These are phyloP conservation scores for Euphorbia tirucalli DNA, from an alignment of 345 rosid genomes.

Conservation along the genomic window DNA sequence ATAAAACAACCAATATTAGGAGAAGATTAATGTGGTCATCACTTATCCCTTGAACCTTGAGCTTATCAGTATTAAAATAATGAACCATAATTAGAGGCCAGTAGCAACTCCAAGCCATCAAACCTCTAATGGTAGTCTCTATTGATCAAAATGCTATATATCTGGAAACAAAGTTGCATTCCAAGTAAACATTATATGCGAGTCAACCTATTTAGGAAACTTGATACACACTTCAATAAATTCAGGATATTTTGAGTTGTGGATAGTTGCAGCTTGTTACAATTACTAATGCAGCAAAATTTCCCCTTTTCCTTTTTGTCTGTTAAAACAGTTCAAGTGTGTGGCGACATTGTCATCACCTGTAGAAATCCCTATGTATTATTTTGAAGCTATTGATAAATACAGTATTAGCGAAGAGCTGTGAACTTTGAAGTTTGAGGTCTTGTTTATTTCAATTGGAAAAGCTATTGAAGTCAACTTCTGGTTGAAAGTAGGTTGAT, in stretches of 20 bases:
- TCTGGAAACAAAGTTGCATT: background rate
- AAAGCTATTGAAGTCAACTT: slow-evolving; percentile 2
- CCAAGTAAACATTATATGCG: background rate
- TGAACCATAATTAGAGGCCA: no score
- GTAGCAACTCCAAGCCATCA: background rate
- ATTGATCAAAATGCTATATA: background rate
- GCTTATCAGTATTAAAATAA: no score
- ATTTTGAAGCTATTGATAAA: slow-evolving; percentile 8
- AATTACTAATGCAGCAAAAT: background rate
- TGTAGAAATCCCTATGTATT: slow-evolving; percentile 4
- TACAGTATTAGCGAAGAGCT: background rate
- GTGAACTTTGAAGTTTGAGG: background rate
- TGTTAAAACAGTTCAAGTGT: slow-evolving; percentile 7
- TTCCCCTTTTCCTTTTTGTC: background rate
- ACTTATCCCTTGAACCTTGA: no score
- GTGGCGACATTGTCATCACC: slow-evolving; percentile 20
- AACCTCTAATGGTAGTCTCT: background rate
- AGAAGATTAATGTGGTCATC: no score
- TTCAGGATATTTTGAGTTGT: no score
- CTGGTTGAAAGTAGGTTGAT: no score
- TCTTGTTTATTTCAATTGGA: background rate
- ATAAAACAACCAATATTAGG: no score
- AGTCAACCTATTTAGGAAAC: no score
- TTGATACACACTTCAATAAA: no score
- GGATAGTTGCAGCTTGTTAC: background rate